Evolutionary conservation across 208 protist genomes (phyloP).

Genomic region (Trypanosoma cruzi): DNA sequence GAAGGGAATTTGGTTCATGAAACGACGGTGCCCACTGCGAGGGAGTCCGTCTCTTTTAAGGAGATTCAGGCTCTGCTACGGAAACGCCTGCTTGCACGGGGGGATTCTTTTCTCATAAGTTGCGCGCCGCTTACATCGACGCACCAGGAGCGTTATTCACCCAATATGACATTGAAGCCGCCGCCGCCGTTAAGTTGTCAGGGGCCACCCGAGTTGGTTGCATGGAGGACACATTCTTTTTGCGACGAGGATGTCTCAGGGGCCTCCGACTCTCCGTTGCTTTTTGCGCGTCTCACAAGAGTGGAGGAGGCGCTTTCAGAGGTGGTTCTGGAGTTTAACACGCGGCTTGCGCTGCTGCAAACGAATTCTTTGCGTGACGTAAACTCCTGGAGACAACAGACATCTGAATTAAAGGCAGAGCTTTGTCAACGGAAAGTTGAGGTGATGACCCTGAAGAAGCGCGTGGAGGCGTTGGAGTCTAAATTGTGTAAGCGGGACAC

Average conservation of each 20-base stretch:
- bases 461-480: slow-evolving; percentile 8
- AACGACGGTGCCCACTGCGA: background rate
- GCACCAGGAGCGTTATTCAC: background rate
- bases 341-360: slow-evolving; percentile 5
- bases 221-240: slow-evolving; percentile 2
- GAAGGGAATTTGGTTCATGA: background rate
- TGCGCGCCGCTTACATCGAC: slow-evolving; percentile 4
- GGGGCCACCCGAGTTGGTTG: background rate
- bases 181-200: background rate
- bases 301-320: slow-evolving; percentile 11
- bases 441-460: background rate
- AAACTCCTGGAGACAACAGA: slow-evolving; percentile 3
- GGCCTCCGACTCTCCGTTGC: background rate
- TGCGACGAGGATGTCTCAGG: background rate
- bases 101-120: background rate
- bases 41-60: slow-evolving; percentile 2
- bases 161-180: background rate
- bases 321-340: slow-evolving; percentile 17
- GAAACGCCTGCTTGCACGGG: background rate
- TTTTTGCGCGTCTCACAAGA: slow-evolving; percentile 16
- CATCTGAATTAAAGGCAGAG: slow-evolving; percentile 5
- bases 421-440: background rate
- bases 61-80: background rate
- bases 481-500: slow-evolving; percentile 9
- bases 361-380: background rate